A percentile compares a stretch with the other conserved stretches of the same genome.
Conservation (phyloP, 352 stramenopile genomes). For the Phytophthora citricola region DNA sequence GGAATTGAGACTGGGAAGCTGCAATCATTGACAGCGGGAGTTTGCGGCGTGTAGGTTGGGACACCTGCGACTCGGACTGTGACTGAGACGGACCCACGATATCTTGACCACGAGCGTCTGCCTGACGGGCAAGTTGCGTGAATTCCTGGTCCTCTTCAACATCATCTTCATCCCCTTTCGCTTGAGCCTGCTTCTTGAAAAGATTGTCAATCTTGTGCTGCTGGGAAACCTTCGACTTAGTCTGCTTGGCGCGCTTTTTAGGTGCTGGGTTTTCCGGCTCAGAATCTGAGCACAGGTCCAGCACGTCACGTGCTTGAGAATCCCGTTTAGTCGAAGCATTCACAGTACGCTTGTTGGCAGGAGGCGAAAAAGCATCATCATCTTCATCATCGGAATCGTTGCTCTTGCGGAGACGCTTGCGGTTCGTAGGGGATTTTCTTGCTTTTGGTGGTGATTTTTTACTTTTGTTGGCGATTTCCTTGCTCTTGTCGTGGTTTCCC, state of each 20-base stretch:
- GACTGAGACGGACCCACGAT: conserved; percentile 37
- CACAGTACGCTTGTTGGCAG: conserved; percentile 15
- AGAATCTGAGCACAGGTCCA: conserved; percentile 68
- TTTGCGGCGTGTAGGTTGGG: conserved; percentile 63
- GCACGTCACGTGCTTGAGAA: conserved; percentile 33
- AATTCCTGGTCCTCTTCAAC: conserved; percentile 82
- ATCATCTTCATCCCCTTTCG: conserved; percentile 47
- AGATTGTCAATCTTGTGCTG: conserved; percentile 70
- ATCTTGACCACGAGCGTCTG: conserved; percentile 15
- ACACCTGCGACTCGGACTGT: conserved; percentile 53
- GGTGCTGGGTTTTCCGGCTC: conserved; percentile 31
- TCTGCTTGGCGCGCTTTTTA: conserved; percentile 23
- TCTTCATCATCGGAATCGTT: conserved; percentile 42
- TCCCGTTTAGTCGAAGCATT: conserved; percentile 26
- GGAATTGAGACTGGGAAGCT: conserved; percentile 57
- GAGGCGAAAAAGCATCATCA: conserved; percentile 27
- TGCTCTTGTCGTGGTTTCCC: conserved; percentile 15
- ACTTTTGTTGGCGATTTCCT: conserved; percentile 9
- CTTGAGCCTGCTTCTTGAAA: conserved; percentile 52
- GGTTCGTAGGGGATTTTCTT: conserved; percentile 26
- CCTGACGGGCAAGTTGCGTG: conserved; percentile 45
- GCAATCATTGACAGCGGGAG: conserved; percentile 75
- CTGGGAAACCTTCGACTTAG: conserved; percentile 40
- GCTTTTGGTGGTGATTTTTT: conserved; percentile 27
- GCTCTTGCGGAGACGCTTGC: conserved; percentile 56